Base-by-base conservation (phyloP, 768 basidiomycete genomes). In the Austroboletus festivus region DNA sequence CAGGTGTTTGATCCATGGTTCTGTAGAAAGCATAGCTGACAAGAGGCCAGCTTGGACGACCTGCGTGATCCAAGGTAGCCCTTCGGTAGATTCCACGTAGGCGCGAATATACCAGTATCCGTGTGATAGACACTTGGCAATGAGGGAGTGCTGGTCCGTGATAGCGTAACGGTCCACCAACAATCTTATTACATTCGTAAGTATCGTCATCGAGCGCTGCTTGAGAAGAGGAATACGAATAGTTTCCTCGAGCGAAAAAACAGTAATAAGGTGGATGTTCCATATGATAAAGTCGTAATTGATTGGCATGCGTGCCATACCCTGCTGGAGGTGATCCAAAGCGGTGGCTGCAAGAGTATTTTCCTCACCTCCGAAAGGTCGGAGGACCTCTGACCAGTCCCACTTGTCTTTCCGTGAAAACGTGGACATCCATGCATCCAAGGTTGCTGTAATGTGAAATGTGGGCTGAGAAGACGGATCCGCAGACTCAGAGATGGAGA, bases 81-180 rank as follows among this genome's bases (percentile, higher is more conserved):
- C 65, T 5, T 65, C 58, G 16, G 58, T 51, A 26, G 47, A 55
- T 40, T 68, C 63, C 26, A 58, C 51, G n/a, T 56, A 60, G 5
- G 55, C 50, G 9, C 65, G 65, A 37, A 65, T 58, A 28, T 63
- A 60, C 64, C 65, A 65, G 20, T 63, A 65, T 12, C 54, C 60
- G 28, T 58, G 63, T 4, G 65, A 68, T 39, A 65, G 47, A 26
- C 48, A 54, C 34, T 59, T 65, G 21, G 65, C 61, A 21, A 61
- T 38, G 42, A 60, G 37, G 13, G 35, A 1, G 16, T 16, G 56
- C 8, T 37, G 46, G 13, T 52, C 11, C 20, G 38, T 34, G 16
- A 28, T 38, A 16, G 51, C 22, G 33, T 51, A 50, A 28, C 23
- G 47, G 33, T 22, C 42, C 21, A 55, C 53, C 51, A 65, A 20